These are phyloP conservation scores for Rhodofomes roseus DNA, from an alignment of 1,284 basidiomycete species.

Conservation along the genomic window DNA sequence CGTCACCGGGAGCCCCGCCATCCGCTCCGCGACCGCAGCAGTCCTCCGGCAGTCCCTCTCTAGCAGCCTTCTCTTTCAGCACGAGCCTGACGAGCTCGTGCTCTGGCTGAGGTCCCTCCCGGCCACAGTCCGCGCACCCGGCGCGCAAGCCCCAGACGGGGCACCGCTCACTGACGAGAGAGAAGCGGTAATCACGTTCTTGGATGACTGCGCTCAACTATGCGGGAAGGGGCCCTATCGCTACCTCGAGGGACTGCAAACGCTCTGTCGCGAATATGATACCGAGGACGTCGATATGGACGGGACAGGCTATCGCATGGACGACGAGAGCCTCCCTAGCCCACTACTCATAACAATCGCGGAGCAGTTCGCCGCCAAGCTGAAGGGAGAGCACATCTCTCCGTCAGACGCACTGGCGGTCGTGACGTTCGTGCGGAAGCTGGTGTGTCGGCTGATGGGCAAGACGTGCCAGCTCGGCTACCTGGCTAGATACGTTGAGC, in stretches of 20 bases:
- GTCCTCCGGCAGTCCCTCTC: constrained; percentile 65
- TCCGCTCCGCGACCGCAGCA: constrained; percentile 50
- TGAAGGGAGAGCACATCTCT: constrained; percentile 47
- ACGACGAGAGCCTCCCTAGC: constrained; percentile 42
- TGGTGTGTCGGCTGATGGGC: constrained; percentile 53
- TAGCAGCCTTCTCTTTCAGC: constrained; percentile 77
- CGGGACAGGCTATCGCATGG: not conserved
- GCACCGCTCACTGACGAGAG: constrained; percentile 55
- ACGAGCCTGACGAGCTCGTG: constrained; percentile 68
- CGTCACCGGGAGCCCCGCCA: constrained; percentile 45
- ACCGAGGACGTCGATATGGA: constrained; percentile 5
- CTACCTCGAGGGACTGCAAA: constrained; percentile 74
- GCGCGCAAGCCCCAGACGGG: constrained; percentile 44
- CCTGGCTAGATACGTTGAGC: constrained; percentile 33
- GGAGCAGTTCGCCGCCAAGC: constrained; percentile 72
- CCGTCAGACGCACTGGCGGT: constrained; percentile 62
- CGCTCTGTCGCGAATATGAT: constrained; percentile 18
- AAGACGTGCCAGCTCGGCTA: constrained; percentile 44
- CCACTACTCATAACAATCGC: constrained; percentile 75
- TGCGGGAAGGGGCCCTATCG: constrained; percentile 83
- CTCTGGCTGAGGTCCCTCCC: constrained; percentile 74
- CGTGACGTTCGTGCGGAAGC: constrained; percentile 56
- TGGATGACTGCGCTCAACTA: constrained; percentile 87
- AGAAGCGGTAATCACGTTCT: constrained; percentile 62
- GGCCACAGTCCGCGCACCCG: constrained; percentile 30